Base-by-base conservation (phyloP, 495 filamentous ascomycete genomes). In the Xylaria castorea region DNA sequence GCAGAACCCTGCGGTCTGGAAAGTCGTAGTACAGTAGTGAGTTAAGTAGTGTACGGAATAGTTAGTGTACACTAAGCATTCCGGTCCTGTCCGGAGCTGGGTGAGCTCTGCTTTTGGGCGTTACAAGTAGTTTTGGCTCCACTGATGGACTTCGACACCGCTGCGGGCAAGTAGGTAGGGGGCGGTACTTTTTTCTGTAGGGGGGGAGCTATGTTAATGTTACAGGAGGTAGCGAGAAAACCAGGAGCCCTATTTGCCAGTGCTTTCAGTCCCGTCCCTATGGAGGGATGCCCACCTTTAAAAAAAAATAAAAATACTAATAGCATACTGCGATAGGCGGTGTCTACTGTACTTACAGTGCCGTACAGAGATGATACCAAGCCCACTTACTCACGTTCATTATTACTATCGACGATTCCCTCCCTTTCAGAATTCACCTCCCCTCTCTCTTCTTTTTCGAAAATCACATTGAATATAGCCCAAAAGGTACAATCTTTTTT, bases 371-470 rank as follows among this genome's bases (percentile, higher is more conserved):
- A 51, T 51, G 14, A 58, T 34, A 34, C 57, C 57, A 32, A 60
- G 36, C 46, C 50, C 46, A 34, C 50, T 48, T 30, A 30, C 61
- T n/a, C 7, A 71, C 55, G 16, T 40, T 32, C 3, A 57, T 34
- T 66, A 57, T 60, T 66, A 44, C n/a, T 66, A 34, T 71, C 34
- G n/a, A 58, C 32, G 18, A 58, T 60, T 66, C 50, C 58, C 68
- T n/a, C 57, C 22, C 55, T 20, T 36, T 44, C 57, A 51, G 2
- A 57, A 5, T 8, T 61, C 25, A 7, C 60, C 38, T 50, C 27
- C 25, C 36, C n/a, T 30, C 55, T 16, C 40, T 32, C 34, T 65
- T 18, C 2, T 48, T 27, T 20, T 66, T 32, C n/a, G 34, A 18
- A 27, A 27, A 25, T 72, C 27, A 32, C 50, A 34, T 57, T 18